Evolutionary conservation across 441 rosid species (phyloP).

Genomic region (Geranium incanum): DNA sequence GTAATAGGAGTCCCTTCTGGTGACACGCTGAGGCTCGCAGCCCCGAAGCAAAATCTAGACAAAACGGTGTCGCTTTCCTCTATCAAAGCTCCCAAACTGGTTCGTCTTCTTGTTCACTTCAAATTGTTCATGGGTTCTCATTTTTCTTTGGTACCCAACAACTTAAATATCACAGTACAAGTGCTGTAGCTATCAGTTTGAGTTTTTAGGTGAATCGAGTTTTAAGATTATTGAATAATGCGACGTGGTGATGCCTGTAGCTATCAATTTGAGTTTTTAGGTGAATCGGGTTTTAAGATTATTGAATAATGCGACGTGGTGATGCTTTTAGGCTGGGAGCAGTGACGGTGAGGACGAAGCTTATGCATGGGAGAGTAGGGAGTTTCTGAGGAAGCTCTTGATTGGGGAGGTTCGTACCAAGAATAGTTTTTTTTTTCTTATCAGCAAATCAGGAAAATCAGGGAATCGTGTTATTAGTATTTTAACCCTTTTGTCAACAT

Average conservation of each 20-base stretch:
- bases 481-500: too few relatives aligned
- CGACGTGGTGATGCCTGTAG: neutral
- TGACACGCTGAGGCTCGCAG: neutral
- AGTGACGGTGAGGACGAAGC: neutral
- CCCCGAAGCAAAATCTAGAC: neutral
- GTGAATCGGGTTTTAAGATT: too few relatives aligned
- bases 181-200: too few relatives aligned
- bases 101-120: neutral
- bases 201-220: too few relatives aligned
- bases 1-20: neutral
- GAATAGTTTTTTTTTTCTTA: neutral
- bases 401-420: neutral
- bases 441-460: too few relatives aligned
- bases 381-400: constrained; percentile 4
- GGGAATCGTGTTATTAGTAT: too few relatives aligned
- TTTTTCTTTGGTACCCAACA: too few relatives aligned
- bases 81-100: neutral
- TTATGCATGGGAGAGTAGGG: neutral
- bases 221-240: too few relatives aligned
- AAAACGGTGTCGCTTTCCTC: neutral
- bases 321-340: neutral
- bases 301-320: neutral
- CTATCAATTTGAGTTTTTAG: too few relatives aligned
- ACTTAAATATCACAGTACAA: too few relatives aligned
- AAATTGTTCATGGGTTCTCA: neutral